Evolutionary conservation across 768 basidiomycete genomes (phyloP).

Genomic region (Cyclocybe aegerita): DNA sequence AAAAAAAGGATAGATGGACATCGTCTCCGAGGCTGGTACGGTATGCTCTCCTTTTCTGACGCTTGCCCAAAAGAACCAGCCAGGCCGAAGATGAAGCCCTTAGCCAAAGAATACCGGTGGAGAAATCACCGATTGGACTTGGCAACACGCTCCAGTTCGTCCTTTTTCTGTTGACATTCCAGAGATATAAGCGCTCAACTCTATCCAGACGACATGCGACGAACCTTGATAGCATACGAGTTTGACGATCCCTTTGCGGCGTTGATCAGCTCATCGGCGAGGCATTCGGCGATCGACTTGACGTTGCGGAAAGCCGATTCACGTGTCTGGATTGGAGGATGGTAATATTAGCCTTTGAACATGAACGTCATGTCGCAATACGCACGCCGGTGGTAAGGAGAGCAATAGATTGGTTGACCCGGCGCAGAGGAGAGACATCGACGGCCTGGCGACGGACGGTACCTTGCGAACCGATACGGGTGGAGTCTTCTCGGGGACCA

Average conservation of each 20-base stretch:
- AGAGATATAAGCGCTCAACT: conserved; percentile 5
- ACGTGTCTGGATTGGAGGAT: conserved; percentile 66
- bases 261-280: conserved; percentile 99
- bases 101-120: conserved; percentile 11
- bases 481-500: conserved; percentile 98
- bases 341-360: not conserved
- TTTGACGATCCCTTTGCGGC: conserved; percentile 99
- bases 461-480: conserved; percentile 99
- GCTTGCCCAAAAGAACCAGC: conserved; percentile 23
- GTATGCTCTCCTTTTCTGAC: conserved; percentile 18
- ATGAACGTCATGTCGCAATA: conserved; percentile 8
- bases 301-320: conserved; percentile 99
- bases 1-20: conserved; percentile 15
- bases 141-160: conserved; percentile 99
- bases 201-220: conserved; percentile 12
- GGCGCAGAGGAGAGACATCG: conserved; percentile 96
- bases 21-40: conserved; percentile 12
- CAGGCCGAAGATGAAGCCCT: conserved; percentile 18
- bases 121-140: conserved; percentile 96
- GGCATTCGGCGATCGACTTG: conserved; percentile 98
- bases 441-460: conserved; percentile 99
- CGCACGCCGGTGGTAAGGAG: conserved; percentile 95
- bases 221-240: conserved; percentile 99
- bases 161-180: conserved; percentile 75
- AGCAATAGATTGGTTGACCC: conserved; percentile 96